Base-by-base conservation (phyloP, 805 yeast species). In the Yarrowia sp. region DNA sequence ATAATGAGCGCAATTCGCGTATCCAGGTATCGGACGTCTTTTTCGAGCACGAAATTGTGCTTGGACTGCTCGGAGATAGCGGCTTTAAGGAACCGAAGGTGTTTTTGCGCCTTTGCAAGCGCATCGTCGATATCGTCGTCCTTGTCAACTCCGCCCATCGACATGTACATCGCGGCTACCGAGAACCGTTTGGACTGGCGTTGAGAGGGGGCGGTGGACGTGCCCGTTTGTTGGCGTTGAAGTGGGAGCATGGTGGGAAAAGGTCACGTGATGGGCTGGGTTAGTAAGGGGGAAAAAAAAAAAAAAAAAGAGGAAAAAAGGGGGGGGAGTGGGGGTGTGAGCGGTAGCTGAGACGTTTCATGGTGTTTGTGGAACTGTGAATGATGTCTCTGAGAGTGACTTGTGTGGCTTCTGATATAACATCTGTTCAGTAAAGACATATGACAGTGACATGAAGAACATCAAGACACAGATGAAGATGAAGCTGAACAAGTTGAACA, bases 1-100 rank as follows among this genome's bases (percentile, higher is more conserved):
- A 77, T 77, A 22, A 77, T 71, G 62, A 75, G 70, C 13, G 79
- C 79, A 41, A 77, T 77, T 17, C 79, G 73, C 14, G 74, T 66
- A 66, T 77, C 79, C 38, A 77, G 70, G 57, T 73, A 75, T 50
- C 78, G 71, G 45, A 77, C 77, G 60, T 77, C 79, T 65, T 72
- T 73, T 64, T 77, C 79, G 58, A 75, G 70, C 61, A 74, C 67
- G 60, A 76, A 77, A 66, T 77, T 77, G 41, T 67, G 69, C 66
- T 75, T 76, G 42, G 76, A 72, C 67, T 71, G 77, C 45, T 74
- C 74, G 15, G 78, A 73, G 41, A 77, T 77, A 43, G 69, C 66
- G 4, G 74, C 66, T 65, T 77, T 77, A 48, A 77, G 74, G 17
- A 68, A 66, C 45, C 74, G 70, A 43, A 74, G 70, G 50, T 69